Conservation (phyloP, 2,329 filamentous ascomycete genomes). For the Cryphonectria nitschkei region DNA sequence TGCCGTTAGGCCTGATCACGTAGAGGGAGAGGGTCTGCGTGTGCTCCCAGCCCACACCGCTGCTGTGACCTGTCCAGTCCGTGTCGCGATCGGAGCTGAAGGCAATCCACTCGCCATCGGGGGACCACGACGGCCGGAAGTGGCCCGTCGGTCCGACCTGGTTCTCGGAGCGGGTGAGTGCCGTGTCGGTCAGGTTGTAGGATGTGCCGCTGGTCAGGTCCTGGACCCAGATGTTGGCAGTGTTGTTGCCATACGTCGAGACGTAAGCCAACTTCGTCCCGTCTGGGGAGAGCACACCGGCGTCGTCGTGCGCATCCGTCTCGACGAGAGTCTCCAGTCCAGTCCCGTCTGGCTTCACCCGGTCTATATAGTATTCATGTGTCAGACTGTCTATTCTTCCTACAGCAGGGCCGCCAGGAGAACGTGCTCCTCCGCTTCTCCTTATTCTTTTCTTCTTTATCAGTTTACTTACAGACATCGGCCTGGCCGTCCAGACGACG, state of each 20-base stretch:
- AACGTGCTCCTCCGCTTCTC: neutral
- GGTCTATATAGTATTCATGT: conserved; percentile 37
- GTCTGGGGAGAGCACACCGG: conserved; percentile 42
- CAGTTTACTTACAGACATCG: conserved; percentile 41
- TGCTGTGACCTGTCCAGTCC: conserved; percentile 46
- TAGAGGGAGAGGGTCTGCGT: conserved; percentile 46
- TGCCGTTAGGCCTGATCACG: conserved; percentile 42
- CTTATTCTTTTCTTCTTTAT: neutral
- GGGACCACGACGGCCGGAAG: conserved; percentile 46
- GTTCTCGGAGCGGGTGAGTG: conserved; percentile 25
- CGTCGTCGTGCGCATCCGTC: conserved; percentile 44
- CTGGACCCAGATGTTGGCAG: conserved; percentile 45
- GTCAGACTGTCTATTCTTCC: neutral
- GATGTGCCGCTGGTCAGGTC: conserved; percentile 39
- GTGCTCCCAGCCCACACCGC: conserved; percentile 46
- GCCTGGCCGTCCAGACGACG: conserved; percentile 44
- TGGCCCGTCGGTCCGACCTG: conserved; percentile 38
- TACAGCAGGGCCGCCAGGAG: too few relatives aligned
- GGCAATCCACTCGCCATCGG: conserved; percentile 45
- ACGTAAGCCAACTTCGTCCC: conserved; percentile 44
- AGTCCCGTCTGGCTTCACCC: conserved; percentile 41
- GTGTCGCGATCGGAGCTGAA: conserved; percentile 49
- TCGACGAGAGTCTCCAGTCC: conserved; percentile 40
- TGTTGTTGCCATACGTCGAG: conserved; percentile 42
- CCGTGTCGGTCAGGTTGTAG: conserved; percentile 43